Base-by-base conservation (phyloP, 1,284 basidiomycete genomes). In the Phellopilus nigrolimitatus region DNA sequence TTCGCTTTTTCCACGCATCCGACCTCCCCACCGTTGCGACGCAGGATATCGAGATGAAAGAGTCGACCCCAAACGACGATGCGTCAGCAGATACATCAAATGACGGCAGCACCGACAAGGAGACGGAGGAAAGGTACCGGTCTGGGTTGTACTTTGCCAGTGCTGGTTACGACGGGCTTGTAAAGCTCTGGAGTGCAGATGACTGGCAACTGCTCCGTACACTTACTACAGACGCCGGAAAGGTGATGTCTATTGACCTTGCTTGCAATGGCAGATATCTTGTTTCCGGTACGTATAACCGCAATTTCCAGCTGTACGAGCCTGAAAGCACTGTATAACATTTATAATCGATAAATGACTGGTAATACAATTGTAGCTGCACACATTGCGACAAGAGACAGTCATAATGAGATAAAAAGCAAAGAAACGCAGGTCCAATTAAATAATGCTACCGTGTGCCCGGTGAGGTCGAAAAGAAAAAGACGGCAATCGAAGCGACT, bases 191-290 rank as follows among this genome's bases (percentile, higher is more conserved):
- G 97, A 92, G 88, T 59, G 92, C 95, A 22, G 97, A 99, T 66
- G 97, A 99, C 64, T 99, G 97, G 95, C 91, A 93, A 62, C 73
- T 95, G 30, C 74, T 97, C 41, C 79, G 86, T 56, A 89, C 89
- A 42, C 75, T 99, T 55, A 84, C 90, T 28, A 95, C 93, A 12
- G 95, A 98, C 64, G 88, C 90, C 4, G 94, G 94, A 30, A 98
- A 98, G 68, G 94, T 98, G 54, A 99, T 99, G 97, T 93, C 90
- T 30, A 93, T 95, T 27, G 97, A 99, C 66, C 75, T 98, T 21
- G 82, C 84, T 19, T 73, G 75, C 55, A 89, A 97, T 64, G 91
- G 84, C 19, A 84, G 85, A 62, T 79, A 91, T 64, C 78, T 97
- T 38, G 94, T 88, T 2, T 88, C 85, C 8, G 94, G 92, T 24